A percentile compares a stretch with the other conserved stretches of the same genome.
Evolutionary conservation across 495 filamentous ascomycete species (phyloP).

Genomic region (Cryomyces minteri): DNA sequence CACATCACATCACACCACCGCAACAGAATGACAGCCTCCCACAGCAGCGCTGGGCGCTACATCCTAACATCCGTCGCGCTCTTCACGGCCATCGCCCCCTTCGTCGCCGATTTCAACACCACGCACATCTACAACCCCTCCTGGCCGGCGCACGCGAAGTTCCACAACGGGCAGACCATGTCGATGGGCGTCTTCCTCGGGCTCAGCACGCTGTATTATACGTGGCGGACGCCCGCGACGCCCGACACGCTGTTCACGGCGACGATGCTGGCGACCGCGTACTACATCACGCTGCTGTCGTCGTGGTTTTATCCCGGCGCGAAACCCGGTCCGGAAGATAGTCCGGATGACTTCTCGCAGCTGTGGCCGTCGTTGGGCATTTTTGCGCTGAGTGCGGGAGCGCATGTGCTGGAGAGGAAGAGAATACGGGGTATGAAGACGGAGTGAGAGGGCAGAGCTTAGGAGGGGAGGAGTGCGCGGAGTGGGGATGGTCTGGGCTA

Average conservation of each 20-base stretch:
- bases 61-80: not conserved
- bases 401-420: too few species aligned
- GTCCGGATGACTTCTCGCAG: too few species aligned
- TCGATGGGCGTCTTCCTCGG: slow-evolving; percentile 5
- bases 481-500: too few species aligned
- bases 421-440: too few species aligned
- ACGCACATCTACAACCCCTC: slow-evolving; percentile 16
- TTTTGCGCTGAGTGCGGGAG: too few species aligned
- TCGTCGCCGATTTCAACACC: slow-evolving; percentile 2
- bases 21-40: not conserved
- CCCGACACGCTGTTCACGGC: not conserved
- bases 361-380: too few species aligned
- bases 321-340: too few species aligned
- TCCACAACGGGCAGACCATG: slow-evolving; percentile 21
- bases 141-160: slow-evolving; percentile 18
- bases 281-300: slow-evolving; percentile 6
- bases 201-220: slow-evolving; percentile 7
- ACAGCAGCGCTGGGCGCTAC: not conserved
- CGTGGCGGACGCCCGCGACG: not conserved
- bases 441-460: too few species aligned
- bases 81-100: not conserved
- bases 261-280: slow-evolving; percentile 5
- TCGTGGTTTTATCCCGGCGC: slow-evolving; percentile 8
- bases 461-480: too few species aligned
- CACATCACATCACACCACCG: not conserved